Evolutionary conservation across 495 filamentous ascomycete species (phyloP), one percentile per base, ranked within the genome.

Genomic region (Xylaria acuta): DNA sequence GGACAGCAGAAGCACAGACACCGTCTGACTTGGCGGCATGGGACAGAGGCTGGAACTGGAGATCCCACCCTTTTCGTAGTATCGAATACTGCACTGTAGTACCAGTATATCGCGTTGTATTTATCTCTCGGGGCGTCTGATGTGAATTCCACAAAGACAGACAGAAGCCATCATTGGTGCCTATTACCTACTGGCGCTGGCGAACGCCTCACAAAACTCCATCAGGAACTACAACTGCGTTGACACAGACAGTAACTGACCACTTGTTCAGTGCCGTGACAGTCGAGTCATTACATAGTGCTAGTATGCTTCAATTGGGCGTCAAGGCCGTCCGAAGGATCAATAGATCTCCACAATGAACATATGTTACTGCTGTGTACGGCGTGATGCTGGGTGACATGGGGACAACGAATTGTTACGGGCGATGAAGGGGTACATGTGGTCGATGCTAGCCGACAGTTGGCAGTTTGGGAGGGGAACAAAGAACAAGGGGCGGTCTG

Each of bases 401-500:
- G 45, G 62, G 51, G 45, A 69, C 38, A 69, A 36, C 58, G 32
- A n/a, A 36, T 36, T 60, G 58, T 60, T 60, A 60, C 58, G 32
- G 34, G 32, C 20, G 20, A 60, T 11, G 56, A 30, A 60, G 62
- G 30, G 47, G 45, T 67, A 67, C 64, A 67, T 51, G 64, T 40
- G 36, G 38, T 34, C 45, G 32, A 32, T 36, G 45, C 43, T 67
- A 22, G 30, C 40, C 64, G 63, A 53, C 45, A 53, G 32, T 53
- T 67, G 64, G 64, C 45, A 47, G 62, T 47, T 38, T 45, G 51
- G 25, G 18, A 36, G 43, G 22, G 43, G 45, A 36, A 67, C 65
- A 27, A 54, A 41, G 36, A 25, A 53, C 67, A 69, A 49, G 67
- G 67, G 67, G 67, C 67, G 67, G 67, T 69, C 67, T 69, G 67